These are phyloP conservation scores for Ramichloridium luteum DNA, from an alignment of 2,329 filamentous ascomycete genomes.

Conservation along the genomic window DNA sequence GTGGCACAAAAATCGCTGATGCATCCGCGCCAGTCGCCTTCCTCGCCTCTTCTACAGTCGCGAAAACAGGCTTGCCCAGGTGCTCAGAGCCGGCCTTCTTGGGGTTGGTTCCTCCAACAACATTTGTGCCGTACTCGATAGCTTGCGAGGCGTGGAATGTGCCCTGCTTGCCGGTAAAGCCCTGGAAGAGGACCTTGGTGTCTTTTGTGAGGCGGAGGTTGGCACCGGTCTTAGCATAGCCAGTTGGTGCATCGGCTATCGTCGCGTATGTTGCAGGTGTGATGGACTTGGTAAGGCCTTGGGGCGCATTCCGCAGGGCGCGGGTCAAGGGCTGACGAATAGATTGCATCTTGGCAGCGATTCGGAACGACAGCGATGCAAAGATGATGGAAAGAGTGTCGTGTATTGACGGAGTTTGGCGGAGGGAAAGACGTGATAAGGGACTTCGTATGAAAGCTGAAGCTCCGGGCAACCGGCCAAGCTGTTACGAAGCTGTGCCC, in stretches of 20 bases:
- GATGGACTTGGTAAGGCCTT: conserved; percentile 27
- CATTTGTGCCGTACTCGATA: conserved; percentile 97
- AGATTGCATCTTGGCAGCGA: conserved; percentile 60
- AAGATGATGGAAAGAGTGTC: no score
- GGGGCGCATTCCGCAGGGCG: conserved; percentile 53
- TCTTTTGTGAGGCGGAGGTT: conserved; percentile 89
- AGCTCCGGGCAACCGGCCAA: no score
- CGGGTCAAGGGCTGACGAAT: conserved; percentile 61
- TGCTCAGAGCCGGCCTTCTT: conserved; percentile 93
- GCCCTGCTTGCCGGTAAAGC: conserved; percentile 62
- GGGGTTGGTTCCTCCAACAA: conserved; percentile 96
- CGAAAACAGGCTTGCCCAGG: conserved; percentile 86
- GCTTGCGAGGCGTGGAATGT: conserved; percentile 97
- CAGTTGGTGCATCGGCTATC: conserved; percentile 32
- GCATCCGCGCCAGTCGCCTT: conserved; percentile 84
- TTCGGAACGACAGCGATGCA: background rate
- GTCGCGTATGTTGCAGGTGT: conserved; percentile 63
- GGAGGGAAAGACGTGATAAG: background rate
- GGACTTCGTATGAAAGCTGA: no score
- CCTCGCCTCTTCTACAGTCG: conserved; percentile 73
- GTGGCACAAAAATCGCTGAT: conserved; percentile 94
- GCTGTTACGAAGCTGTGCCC: no score
- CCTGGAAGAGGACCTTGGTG: conserved; percentile 93
- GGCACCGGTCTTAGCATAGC: conserved; percentile 25
- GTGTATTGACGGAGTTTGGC: no score